Conservation (phyloP, 352 stramenopile genomes). For the Phytophthora fragariaefolia region DNA sequence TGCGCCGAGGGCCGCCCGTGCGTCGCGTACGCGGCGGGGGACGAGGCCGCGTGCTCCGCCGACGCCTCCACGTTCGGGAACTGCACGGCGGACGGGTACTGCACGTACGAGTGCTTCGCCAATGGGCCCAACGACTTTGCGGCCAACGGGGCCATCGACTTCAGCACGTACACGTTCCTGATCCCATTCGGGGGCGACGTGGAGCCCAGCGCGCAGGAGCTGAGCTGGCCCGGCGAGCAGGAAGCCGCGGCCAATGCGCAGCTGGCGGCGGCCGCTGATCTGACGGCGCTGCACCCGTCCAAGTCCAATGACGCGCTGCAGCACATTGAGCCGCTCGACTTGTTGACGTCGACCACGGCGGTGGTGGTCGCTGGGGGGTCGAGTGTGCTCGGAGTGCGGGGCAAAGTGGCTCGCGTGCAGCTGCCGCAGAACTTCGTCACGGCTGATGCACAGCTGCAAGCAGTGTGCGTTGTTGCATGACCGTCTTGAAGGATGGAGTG, state of each 20-base stretch:
- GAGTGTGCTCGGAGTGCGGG: slow-evolving; percentile 50
- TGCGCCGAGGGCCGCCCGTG: slow-evolving; percentile 62
- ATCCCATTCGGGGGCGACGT: slow-evolving; percentile 53
- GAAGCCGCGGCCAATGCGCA: slow-evolving; percentile 5
- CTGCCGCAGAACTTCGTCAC: slow-evolving; percentile 44
- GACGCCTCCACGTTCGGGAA: slow-evolving; percentile 39
- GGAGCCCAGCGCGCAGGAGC: slow-evolving; percentile 15
- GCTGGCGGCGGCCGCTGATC: neutral
- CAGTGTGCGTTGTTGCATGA: slow-evolving; percentile 40
- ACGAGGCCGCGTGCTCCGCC: slow-evolving; percentile 21
- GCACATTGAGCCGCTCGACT: slow-evolving; percentile 44
- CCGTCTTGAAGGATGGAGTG: neutral
- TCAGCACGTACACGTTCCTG: slow-evolving; percentile 62
- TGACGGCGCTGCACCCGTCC: slow-evolving; percentile 44
- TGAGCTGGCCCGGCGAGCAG: slow-evolving; percentile 25
- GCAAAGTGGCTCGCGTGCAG: slow-evolving; percentile 50
- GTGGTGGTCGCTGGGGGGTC: slow-evolving; percentile 56
- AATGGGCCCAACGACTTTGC: slow-evolving; percentile 55
- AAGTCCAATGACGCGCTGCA: slow-evolving; percentile 50
- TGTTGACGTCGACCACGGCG: slow-evolving; percentile 39
- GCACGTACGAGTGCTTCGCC: slow-evolving; percentile 65
- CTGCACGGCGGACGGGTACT: slow-evolving; percentile 46
- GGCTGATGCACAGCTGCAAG: slow-evolving; percentile 41
- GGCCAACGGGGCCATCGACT: slow-evolving; percentile 59
- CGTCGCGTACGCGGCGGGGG: slow-evolving; percentile 48